Percentiles rank a stretch among this genome's conserved stretches.
Evolutionary conservation across 345 rosid species (phyloP).

Genomic region (Rhodomyrtus tomentosa): DNA sequence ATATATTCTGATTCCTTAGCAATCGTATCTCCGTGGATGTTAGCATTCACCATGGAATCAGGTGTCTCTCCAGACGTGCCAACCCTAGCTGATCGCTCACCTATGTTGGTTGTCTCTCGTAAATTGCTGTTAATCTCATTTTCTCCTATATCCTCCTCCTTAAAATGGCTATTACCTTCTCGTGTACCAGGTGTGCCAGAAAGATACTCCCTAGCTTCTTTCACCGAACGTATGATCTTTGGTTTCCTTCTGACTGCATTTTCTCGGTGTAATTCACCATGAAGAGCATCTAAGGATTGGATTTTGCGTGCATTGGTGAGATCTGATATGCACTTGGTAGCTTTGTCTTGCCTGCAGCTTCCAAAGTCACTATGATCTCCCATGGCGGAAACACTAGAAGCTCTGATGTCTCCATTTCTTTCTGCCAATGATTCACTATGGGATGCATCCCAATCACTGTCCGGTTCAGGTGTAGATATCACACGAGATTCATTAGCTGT

Average conservation of each 20-base stretch:
- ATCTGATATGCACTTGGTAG: conserved; percentile 1
- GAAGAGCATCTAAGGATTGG: conserved; percentile 22
- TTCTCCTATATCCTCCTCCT: conserved; percentile 9
- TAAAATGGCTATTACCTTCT: conserved; percentile 13
- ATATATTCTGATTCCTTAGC: conserved; percentile 2
- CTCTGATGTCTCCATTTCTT: not conserved
- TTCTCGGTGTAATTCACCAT: conserved; percentile 7
- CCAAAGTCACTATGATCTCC: conserved; percentile 12
- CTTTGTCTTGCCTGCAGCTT: conserved; percentile 1
- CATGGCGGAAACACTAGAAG: conserved; percentile 9
- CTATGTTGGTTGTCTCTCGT: conserved; percentile 8
- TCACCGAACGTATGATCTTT: conserved; percentile 62
- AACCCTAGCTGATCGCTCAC: conserved; percentile 3
- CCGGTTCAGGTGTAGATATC: not conserved
- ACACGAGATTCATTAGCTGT: not conserved
- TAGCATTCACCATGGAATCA: conserved; percentile 11
- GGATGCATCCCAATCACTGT: not conserved
- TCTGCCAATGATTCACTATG: not conserved
- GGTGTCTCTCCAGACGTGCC: conserved; percentile 6
- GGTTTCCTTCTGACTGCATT: conserved; percentile 22
- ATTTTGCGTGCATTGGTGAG: conserved; percentile 3
- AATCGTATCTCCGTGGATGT: conserved; percentile 9
- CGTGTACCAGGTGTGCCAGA: conserved; percentile 19
- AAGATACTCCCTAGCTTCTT: conserved; percentile 80
- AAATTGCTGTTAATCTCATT: conserved; percentile 4